Evolutionary conservation across 2,329 filamentous ascomycete genomes (phyloP).

Genomic region (Zasmidium angulare): DNA sequence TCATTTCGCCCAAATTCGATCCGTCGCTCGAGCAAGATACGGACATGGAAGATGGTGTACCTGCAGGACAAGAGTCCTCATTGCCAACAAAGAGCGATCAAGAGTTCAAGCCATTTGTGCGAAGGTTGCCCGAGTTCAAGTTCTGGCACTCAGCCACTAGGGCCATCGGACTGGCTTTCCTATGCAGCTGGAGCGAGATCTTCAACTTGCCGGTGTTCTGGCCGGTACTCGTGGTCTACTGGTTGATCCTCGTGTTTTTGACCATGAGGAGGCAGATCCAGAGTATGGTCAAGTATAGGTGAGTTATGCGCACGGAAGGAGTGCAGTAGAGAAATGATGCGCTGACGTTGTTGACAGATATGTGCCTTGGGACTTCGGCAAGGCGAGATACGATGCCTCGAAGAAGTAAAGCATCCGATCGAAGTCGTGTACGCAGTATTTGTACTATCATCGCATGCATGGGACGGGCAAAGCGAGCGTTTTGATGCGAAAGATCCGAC

Average conservation of each 20-base stretch:
- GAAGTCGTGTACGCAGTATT: background rate
- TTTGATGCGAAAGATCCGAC: background rate
- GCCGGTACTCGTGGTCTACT: constrained; percentile 97
- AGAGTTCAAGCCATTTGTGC: constrained; percentile 96
- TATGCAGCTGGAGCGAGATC: constrained; percentile 88
- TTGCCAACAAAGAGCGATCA: constrained; percentile 95
- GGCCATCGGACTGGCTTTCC: constrained; percentile 77
- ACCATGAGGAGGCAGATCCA: constrained; percentile 99
- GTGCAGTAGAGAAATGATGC: background rate
- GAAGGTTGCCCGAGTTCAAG: constrained; percentile 96
- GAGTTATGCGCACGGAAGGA: constrained; percentile 53
- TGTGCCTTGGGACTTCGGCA: constrained; percentile 42
- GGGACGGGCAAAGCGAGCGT: constrained; percentile 3
- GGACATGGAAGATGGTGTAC: constrained; percentile 84
- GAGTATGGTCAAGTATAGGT: constrained; percentile 99
- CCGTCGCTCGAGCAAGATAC: constrained; percentile 93
- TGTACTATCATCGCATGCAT: constrained; percentile 5
- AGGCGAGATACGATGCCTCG: constrained; percentile 36
- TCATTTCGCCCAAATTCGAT: constrained; percentile 98
- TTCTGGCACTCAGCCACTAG: constrained; percentile 97
- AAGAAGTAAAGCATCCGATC: background rate
- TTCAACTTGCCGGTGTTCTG: constrained; percentile 99
- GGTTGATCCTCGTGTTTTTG: constrained; percentile 92
- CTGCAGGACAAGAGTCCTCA: constrained; percentile 59
- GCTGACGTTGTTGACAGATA: constrained; percentile 32